These are phyloP conservation scores for Clathrospora elynae DNA, from an alignment of 2,329 filamentous ascomycete genomes.

Conservation along the genomic window DNA sequence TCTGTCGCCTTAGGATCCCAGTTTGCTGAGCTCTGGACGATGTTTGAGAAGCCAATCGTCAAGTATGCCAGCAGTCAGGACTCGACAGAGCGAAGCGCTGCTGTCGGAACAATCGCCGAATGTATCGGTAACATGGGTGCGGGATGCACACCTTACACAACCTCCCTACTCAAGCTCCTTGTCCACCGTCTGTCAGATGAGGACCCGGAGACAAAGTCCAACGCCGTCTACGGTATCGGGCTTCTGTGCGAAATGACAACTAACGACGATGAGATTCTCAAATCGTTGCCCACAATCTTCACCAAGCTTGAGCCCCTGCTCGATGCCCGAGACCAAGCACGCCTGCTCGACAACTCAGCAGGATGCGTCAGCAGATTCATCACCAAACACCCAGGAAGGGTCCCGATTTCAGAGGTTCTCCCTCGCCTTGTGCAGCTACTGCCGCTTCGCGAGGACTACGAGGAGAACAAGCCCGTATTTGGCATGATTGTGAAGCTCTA, in stretches of 20 bases:
- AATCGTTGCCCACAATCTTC: constrained; percentile 77
- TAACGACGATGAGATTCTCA: constrained; percentile 72
- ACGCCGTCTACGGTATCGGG: constrained; percentile 89
- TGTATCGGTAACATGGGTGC: constrained; percentile 82
- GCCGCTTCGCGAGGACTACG: constrained; percentile 89
- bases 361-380: constrained; percentile 94
- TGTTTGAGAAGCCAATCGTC: constrained; percentile 89
- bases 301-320: constrained; percentile 85
- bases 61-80: constrained; percentile 88
- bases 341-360: constrained; percentile 89
- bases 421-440: constrained; percentile 78
- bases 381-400: constrained; percentile 79
- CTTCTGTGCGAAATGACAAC: constrained; percentile 82
- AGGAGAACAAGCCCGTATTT: constrained; percentile 95
- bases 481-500: constrained; percentile 88
- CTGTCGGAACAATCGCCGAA: constrained; percentile 91
- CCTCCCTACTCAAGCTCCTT: constrained; percentile 75
- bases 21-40: constrained; percentile 90
- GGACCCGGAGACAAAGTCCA: constrained; percentile 90
- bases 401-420: constrained; percentile 80
- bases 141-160: constrained; percentile 81
- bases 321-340: constrained; percentile 74
- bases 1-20: constrained; percentile 78
- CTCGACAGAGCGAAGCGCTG: constrained; percentile 83
- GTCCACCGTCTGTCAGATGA: constrained; percentile 87